phyloP scores from a whole-genome alignment of 2,329 filamentous ascomycete species.

The Metarhizium robertsii region DNA sequence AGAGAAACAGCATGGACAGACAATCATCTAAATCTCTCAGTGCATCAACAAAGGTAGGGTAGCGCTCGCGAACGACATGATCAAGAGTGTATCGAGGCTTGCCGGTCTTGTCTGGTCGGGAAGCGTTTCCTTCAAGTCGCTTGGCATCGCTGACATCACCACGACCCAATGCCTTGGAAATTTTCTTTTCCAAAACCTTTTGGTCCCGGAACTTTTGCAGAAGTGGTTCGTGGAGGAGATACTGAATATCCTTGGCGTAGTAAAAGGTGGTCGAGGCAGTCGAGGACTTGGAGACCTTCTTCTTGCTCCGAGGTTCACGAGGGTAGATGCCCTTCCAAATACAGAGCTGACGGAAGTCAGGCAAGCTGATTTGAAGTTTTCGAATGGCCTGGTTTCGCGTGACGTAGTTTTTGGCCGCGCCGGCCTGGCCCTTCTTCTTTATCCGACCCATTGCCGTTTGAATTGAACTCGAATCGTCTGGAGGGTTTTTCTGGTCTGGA shows the following conservation, averaged over 20 bases:
- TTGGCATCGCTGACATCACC: conserved; percentile 85
- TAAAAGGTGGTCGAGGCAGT: conserved; percentile 89
- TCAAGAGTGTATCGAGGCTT: conserved; percentile 86
- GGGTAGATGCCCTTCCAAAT: conserved; percentile 99
- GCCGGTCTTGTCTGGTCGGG: conserved; percentile 80
- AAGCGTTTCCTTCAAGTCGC: conserved; percentile 77
- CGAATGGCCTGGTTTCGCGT: conserved; percentile 94
- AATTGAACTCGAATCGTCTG: conserved; percentile 6
- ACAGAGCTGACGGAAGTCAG: conserved; percentile 95
- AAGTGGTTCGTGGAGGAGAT: conserved; percentile 91
- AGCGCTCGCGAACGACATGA: conserved; percentile 95
- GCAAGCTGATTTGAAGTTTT: conserved; percentile 94
- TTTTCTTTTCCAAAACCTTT: conserved; percentile 96
- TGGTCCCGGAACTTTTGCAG: conserved; percentile 94
- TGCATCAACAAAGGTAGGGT: conserved; percentile 93
- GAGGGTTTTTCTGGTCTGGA: conserved; percentile 9
- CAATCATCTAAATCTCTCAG: conserved; percentile 93
- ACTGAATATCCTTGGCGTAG: conserved; percentile 93
- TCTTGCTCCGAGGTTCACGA: conserved; percentile 91
- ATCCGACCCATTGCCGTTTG: conserved; percentile 54
- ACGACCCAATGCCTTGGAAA: conserved; percentile 80
- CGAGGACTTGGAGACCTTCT: conserved; percentile 88
- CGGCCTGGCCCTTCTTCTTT: conserved; percentile 88
- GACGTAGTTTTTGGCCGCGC: conserved; percentile 96
- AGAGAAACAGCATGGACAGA: conserved; percentile 92